Evolutionary conservation across 331 rosid genomes (phyloP), one percentile per base, ranked within the genome.

Genomic region (Stylosanthes scabra): DNA sequence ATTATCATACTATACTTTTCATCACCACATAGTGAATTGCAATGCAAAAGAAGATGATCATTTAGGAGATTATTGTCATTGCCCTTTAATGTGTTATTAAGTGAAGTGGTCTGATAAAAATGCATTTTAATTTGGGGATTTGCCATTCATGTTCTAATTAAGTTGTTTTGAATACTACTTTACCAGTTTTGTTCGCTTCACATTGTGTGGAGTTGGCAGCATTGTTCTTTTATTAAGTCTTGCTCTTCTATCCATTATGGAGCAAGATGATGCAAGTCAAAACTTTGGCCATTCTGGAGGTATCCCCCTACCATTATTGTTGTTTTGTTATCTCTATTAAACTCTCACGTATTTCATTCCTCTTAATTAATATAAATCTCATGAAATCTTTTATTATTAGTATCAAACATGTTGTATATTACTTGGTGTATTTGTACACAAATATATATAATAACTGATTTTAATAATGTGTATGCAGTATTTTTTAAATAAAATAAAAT

Each of bases 181-280:
- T 52, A 28, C 72, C 92, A 94, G 99, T 75, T 61, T 51, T 70
- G 65, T 87, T 67, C 96, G 97, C 64, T 83, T 66, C 27, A 46
- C 88, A 8, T 46, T 84, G 46, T 84, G 97, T 60, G 97, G 97
- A 82, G 77, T 77, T 62, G 97, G 99, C 34, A 96, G 88, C 39
- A 16, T 58, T 81, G 81, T 87, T 87, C 88, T 91, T 80, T 67
- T 90, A 20, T 78, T 70, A 49, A 84, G 97, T 71, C 82, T 95
- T 56, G 66, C 83, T 59, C 92, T 83, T 70, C 93, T 92, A 66
- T 70, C 88, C 40, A 84, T 80, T 44, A 87, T 80, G 68, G 89
- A 88, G 68, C 99, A 95, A 89, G 99, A 95, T 73, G 97, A 95
- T 65, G 99, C 93, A 50, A 82, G 99, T 25, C 97, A 91, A 83